phyloP scores from a whole-genome alignment of 768 basidiomycete species.

The Omphalotus guepiniiformis region DNA sequence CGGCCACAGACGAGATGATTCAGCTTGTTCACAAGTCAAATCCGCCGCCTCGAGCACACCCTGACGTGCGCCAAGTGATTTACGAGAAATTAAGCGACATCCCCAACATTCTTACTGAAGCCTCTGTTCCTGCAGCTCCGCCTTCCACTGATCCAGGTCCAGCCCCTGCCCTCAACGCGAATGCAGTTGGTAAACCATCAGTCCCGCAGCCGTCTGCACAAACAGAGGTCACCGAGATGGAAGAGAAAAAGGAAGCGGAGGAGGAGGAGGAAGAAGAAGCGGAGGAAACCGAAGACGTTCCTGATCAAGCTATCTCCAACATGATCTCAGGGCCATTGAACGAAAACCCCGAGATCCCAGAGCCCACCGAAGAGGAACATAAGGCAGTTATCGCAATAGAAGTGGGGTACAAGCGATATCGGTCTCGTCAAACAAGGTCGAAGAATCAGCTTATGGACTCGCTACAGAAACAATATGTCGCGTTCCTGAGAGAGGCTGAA shows the following conservation, averaged over 20 bases:
- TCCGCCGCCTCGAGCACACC: background rate
- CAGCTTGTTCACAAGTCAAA: conserved; percentile 18
- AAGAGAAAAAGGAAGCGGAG: conserved; percentile 6
- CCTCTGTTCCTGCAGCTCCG: conserved; percentile 3
- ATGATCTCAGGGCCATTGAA: conserved; percentile 7
- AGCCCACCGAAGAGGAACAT: conserved; percentile 24
- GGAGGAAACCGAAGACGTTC: conserved; percentile 10
- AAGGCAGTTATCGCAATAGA: conserved; percentile 21
- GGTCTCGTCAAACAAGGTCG: conserved; percentile 7
- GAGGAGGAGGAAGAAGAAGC: conserved; percentile 11
- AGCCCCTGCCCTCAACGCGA: conserved; percentile 9
- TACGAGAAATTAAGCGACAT: conserved; percentile 27
- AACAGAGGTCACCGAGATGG: background rate
- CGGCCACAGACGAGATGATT: conserved; percentile 22
- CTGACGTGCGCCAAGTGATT: conserved; percentile 24
- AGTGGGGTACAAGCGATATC: conserved; percentile 11
- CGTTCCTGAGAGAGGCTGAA: background rate
- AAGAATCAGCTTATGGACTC: conserved; percentile 12
- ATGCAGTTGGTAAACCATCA: too few relatives aligned
- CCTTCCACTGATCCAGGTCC: conserved; percentile 16
- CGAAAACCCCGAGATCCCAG: conserved; percentile 15
- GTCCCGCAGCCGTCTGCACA: background rate
- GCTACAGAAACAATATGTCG: conserved; percentile 2
- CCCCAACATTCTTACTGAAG: conserved; percentile 20
- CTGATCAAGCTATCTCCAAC: conserved; percentile 5